phyloP scores from a whole-genome alignment of 352 stramenopile genomes.

The Phytopythium kandeliae region DNA sequence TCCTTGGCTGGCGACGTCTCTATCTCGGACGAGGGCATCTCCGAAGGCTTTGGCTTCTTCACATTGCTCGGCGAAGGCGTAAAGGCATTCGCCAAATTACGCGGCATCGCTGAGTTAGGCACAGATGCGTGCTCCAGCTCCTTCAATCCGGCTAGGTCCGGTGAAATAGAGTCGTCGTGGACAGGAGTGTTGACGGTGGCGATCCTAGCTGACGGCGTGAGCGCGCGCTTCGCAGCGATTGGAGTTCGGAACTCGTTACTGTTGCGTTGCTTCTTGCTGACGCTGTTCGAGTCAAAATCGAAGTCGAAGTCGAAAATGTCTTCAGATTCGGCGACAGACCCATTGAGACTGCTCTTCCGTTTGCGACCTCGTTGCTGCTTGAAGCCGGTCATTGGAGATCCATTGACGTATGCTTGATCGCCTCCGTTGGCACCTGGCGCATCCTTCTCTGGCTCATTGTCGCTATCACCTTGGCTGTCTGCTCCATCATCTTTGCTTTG shows the following conservation, averaged over 20 bases:
- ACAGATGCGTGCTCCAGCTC: constrained; percentile 11
- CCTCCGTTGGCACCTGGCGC: constrained; percentile 20
- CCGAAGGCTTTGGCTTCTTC: constrained; percentile 18
- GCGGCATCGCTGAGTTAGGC: constrained; percentile 12
- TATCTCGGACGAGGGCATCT: background rate
- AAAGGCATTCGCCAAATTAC: constrained; percentile 49
- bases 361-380: constrained; percentile 11
- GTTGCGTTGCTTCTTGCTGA: constrained; percentile 20
- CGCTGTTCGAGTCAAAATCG: constrained; percentile 2
- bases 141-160: constrained; percentile 24
- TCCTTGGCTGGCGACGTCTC: background rate
- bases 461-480: no score
- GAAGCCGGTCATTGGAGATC: no score
- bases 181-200: background rate
- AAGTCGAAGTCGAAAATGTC: constrained; percentile 5
- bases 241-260: constrained; percentile 19
- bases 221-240: constrained; percentile 5
- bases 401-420: constrained; percentile 10
- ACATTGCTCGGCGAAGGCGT: constrained; percentile 48
- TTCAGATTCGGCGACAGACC: constrained; percentile 1
- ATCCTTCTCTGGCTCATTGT: constrained; percentile 20
- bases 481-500: no score
- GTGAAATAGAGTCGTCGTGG: constrained; percentile 33
- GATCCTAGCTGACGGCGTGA: background rate
- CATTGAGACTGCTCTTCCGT: constrained; percentile 11